phyloP scores from a whole-genome alignment of 805 yeast genomes.

The Candida lessepsii region DNA sequence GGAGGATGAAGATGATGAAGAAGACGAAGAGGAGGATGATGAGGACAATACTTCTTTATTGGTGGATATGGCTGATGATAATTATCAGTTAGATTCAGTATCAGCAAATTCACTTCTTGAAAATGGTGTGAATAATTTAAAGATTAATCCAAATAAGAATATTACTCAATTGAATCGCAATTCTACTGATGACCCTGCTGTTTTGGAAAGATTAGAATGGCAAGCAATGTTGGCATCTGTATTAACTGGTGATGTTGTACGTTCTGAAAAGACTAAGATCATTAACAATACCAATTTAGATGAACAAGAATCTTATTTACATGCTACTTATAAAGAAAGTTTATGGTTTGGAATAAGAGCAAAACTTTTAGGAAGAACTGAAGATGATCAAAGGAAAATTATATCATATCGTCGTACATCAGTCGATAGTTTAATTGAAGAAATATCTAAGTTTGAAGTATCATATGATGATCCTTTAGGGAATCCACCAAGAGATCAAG shows the following conservation, averaged over 20 bases:
- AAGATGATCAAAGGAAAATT: slow-evolving; percentile 72
- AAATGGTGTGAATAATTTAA: slow-evolving; percentile 23
- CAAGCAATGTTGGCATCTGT: slow-evolving; percentile 90
- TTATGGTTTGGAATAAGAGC: slow-evolving; percentile 89
- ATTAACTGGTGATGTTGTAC: slow-evolving; percentile 90
- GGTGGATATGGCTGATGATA: slow-evolving; percentile 41
- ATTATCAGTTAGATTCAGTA: slow-evolving; percentile 48
- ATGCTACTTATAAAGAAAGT: slow-evolving; percentile 62
- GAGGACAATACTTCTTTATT: slow-evolving; percentile 30
- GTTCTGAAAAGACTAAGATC: slow-evolving; percentile 81
- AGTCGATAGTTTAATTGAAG: slow-evolving; percentile 71
- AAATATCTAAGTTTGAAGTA: slow-evolving; percentile 62
- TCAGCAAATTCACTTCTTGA: slow-evolving; percentile 37
- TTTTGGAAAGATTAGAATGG: slow-evolving; percentile 88
- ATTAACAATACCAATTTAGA: slow-evolving; percentile 46
- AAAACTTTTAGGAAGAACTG: slow-evolving; percentile 73
- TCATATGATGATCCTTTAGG: slow-evolving; percentile 35
- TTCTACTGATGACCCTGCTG: slow-evolving; percentile 42
- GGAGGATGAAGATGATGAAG: slow-evolving; percentile 22
- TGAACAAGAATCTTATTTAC: slow-evolving; percentile 47
- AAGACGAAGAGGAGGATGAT: slow-evolving; percentile 26
- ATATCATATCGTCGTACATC: slow-evolving; percentile 67
- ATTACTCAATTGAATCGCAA: slow-evolving; percentile 37
- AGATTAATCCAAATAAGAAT: slow-evolving; percentile 33
- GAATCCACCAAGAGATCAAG: slow-evolving; percentile 43